phyloP scores from a whole-genome alignment of 129 eudicot species.

The Ambrosia trifida region DNA sequence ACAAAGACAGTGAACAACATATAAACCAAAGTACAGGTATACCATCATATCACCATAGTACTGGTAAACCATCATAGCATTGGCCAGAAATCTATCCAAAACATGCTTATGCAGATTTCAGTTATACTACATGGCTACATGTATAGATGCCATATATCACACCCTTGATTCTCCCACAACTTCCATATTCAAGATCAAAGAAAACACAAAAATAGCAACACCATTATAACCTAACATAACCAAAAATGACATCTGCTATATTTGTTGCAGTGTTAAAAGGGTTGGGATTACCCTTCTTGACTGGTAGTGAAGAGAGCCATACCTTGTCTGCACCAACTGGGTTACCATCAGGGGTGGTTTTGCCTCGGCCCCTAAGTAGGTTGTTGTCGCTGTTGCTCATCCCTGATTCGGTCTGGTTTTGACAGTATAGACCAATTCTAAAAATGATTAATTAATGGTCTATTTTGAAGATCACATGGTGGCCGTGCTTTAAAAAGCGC shows the following conservation, averaged over 20 bases:
- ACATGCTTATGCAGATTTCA: conserved; percentile 40
- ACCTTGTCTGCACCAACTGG: conserved; percentile 44
- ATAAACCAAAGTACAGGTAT: conserved; percentile 9
- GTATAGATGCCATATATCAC: conserved; percentile 26
- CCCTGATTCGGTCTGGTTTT: too few relatives aligned
- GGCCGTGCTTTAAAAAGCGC: too few relatives aligned
- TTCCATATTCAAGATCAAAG: conserved; percentile 26
- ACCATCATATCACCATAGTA: too few relatives aligned
- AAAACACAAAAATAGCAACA: not conserved
- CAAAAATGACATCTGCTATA: conserved; percentile 51
- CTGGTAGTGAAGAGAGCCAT: conserved; percentile 62
- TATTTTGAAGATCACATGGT: too few relatives aligned
- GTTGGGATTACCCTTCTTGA: too few relatives aligned
- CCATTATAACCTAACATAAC: too few relatives aligned
- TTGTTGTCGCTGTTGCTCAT: conserved; percentile 61
- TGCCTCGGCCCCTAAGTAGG: conserved; percentile 49
- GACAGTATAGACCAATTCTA: too few relatives aligned
- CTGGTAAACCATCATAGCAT: conserved; percentile 26
- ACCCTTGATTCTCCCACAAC: conserved; percentile 3
- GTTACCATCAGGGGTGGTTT: conserved; percentile 12
- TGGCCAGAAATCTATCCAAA: conserved; percentile 40
- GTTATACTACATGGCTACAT: conserved; percentile 59
- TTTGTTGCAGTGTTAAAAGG: conserved; percentile 80
- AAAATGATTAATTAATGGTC: too few relatives aligned
- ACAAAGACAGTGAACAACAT: conserved; percentile 37